Evolutionary conservation across 345 rosid species (phyloP).

Genomic region (Moricandia arvensis): DNA sequence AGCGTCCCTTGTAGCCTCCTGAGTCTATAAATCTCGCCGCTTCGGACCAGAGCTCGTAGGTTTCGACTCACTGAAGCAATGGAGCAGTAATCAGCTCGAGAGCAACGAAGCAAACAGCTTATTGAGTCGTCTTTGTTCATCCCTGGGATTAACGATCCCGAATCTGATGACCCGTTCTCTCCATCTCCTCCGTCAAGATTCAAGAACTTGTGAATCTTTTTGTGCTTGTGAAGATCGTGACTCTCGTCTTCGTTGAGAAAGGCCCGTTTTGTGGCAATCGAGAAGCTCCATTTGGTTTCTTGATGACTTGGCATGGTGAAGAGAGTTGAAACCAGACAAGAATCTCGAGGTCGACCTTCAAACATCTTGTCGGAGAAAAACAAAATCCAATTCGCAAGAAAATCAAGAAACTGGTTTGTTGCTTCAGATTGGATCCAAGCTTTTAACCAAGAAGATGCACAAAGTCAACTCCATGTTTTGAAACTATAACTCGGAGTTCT

Average conservation of each 20-base stretch:
- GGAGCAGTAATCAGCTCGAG: constrained; percentile 58
- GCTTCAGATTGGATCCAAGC: constrained; percentile 26
- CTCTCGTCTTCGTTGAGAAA: constrained; percentile 20
- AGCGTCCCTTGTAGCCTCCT: constrained; percentile 45
- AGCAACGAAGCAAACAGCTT: constrained; percentile 59
- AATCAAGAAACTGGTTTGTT: background rate
- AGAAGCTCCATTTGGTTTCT: constrained; percentile 34
- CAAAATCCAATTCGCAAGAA: background rate
- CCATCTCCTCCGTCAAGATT: constrained; percentile 1
- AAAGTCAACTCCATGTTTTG: constrained; percentile 18
- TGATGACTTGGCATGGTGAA: constrained; percentile 31
- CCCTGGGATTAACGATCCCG: constrained; percentile 47
- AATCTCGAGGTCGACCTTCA: constrained; percentile 35
- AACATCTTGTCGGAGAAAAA: constrained; percentile 27
- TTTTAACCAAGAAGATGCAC: constrained; percentile 9
- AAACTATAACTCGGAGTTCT: background rate
- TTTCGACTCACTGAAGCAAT: constrained; percentile 44
- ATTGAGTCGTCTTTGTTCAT: constrained; percentile 66
- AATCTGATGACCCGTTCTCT: constrained; percentile 39
- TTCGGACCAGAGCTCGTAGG: constrained; percentile 44
- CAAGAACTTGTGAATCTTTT: constrained; percentile 22
- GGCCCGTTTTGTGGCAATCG: constrained; percentile 26
- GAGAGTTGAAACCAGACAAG: constrained; percentile 37
- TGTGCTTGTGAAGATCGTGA: background rate
- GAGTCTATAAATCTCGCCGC: constrained; percentile 54